Evolutionary conservation across 768 basidiomycete species (phyloP).

Genomic region (Cystobasidiopsis lactophilus): DNA sequence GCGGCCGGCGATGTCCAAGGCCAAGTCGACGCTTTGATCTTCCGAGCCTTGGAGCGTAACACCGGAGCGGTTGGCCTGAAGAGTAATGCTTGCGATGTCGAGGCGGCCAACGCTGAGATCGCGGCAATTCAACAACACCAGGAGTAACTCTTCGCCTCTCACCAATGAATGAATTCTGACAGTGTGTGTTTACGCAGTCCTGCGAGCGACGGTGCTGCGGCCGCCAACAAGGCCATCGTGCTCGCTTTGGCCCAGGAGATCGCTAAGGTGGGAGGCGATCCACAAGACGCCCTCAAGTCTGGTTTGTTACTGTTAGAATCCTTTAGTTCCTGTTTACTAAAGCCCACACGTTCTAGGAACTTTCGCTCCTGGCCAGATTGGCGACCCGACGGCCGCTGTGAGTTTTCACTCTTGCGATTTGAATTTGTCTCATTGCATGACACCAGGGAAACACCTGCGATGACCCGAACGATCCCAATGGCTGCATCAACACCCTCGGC

Average conservation of each 20-base stretch:
- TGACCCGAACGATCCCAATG: conserved; percentile 33
- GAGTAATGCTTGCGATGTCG: conserved; percentile 34
- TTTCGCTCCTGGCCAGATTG: too few species aligned
- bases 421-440: too few species aligned
- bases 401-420: too few species aligned
- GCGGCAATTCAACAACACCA: conserved; percentile 43
- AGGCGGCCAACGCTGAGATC: conserved; percentile 42
- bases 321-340: too few species aligned
- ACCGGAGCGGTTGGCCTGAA: conserved; percentile 34
- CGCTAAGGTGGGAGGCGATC: conserved; percentile 40
- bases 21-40: conserved; percentile 39
- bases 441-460: conserved; percentile 36
- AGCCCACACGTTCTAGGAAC: too few species aligned
- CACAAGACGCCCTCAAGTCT: conserved; percentile 37
- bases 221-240: conserved; percentile 40
- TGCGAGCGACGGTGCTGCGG: conserved; percentile 36
- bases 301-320: too few species aligned
- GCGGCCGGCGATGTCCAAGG: conserved; percentile 37
- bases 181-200: conserved; percentile 31
- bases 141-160: too few species aligned
- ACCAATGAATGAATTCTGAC: neutral
- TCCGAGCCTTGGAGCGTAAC: conserved; percentile 45
- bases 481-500: conserved; percentile 45
- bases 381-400: conserved; percentile 39
- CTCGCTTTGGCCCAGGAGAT: conserved; percentile 46